Conservation (phyloP, 2,329 filamentous ascomycete species). For the Neoascochyta sp. region DNA sequence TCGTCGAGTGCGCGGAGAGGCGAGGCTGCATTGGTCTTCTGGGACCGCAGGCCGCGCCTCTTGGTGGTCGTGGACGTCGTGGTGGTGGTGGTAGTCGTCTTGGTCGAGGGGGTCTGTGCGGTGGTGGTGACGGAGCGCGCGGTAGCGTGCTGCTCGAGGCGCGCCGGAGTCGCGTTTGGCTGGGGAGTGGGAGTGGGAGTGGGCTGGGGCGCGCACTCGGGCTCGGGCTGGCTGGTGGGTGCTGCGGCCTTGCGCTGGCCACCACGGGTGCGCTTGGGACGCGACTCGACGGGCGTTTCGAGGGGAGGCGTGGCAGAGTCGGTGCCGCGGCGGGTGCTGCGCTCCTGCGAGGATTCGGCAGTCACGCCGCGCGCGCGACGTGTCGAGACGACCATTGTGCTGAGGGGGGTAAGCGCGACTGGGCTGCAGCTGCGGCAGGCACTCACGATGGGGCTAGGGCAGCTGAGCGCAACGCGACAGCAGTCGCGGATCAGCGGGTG, state of each 20-base stretch:
- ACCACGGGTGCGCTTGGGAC: constrained; percentile 7
- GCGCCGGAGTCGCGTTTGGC: too few species aligned
- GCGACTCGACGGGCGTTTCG: constrained; percentile 9
- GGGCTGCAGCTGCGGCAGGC: too few species aligned
- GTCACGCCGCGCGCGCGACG: constrained; percentile 14
- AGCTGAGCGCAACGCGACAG: too few species aligned
- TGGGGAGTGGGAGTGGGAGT: too few species aligned
- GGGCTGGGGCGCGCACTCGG: too few species aligned
- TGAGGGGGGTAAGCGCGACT: too few species aligned
- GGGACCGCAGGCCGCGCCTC: constrained; percentile 15
- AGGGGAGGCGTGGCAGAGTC: constrained; percentile 6
- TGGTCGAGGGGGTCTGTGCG: constrained; percentile 3
- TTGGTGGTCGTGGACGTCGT: constrained; percentile 8
- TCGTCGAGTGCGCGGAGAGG: constrained; percentile 15
- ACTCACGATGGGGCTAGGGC: too few species aligned
- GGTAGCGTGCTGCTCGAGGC: constrained; percentile 7
- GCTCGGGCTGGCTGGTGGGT: constrained; percentile 10
- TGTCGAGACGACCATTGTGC: constrained; percentile 15
- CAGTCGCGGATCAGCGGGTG: too few species aligned
- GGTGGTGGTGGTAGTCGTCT: constrained; percentile 3
- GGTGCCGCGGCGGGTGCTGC: constrained; percentile 3
- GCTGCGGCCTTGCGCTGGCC: constrained; percentile 10
- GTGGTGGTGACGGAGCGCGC: constrained; percentile 5
- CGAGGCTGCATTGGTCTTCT: constrained; percentile 10
- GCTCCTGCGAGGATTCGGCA: constrained; percentile 9